Evolutionary conservation across 768 basidiomycete species (phyloP).

Genomic region (Tephrocybe sp.): DNA sequence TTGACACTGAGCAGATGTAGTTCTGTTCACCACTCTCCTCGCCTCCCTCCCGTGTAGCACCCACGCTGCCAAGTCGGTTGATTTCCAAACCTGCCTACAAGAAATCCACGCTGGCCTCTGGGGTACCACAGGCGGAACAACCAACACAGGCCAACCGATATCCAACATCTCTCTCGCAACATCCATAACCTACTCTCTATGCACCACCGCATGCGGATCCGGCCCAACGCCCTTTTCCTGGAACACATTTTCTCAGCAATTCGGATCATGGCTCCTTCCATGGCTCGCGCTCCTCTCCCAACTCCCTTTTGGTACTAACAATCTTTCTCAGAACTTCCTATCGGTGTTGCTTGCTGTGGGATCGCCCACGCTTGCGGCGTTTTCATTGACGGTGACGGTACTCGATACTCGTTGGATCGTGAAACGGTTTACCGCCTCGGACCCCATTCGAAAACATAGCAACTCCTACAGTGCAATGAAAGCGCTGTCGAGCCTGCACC

Average conservation of each 20-base stretch:
- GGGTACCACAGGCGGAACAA: conserved; percentile 7
- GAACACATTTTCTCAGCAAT: conserved; percentile 32
- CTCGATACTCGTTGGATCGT: conserved; percentile 33
- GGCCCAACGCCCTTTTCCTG: conserved; percentile 18
- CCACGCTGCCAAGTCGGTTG: not conserved
- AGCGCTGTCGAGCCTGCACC: conserved; percentile 35
- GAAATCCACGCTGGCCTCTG: conserved; percentile 5
- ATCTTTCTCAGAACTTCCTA: conserved; percentile 30
- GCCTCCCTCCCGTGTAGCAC: not conserved
- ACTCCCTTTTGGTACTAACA: conserved; percentile 36
- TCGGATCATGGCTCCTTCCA: conserved; percentile 39
- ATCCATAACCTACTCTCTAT: conserved; percentile 22
- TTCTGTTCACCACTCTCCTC: not conserved
- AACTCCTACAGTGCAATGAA: conserved; percentile 25
- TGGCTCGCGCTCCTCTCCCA: conserved; percentile 40
- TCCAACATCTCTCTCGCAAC: conserved; percentile 18
- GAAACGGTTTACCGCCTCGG: conserved; percentile 16
- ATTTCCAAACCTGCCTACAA: conserved; percentile 5
- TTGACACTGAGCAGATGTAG: not conserved
- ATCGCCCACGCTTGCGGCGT: conserved; percentile 38
- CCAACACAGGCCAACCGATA: conserved; percentile 18
- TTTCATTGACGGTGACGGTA: conserved; percentile 30
- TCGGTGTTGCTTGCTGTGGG: conserved; percentile 36
- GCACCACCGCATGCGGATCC: conserved; percentile 19
- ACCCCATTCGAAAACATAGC: conserved; percentile 15